A percentile compares a stretch with the other conserved stretches of the same genome.
These are phyloP conservation scores for Klebsormidium nitens DNA, from an alignment of 139 green algal genomes.

Conservation along the genomic window DNA sequence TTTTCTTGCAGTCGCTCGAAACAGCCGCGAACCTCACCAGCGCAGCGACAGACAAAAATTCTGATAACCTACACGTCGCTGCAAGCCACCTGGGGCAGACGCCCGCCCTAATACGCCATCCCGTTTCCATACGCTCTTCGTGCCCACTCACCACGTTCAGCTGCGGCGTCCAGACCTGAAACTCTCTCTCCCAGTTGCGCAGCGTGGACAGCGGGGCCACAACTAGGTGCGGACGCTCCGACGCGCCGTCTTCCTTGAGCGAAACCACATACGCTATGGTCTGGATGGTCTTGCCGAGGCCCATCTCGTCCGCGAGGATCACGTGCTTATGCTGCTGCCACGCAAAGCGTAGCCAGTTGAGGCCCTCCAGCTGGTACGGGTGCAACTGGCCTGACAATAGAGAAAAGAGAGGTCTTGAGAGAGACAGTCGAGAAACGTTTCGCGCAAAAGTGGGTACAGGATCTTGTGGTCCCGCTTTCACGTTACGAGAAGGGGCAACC, in stretches of 20 bases:
- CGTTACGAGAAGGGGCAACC: no score
- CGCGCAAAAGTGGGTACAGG: no score
- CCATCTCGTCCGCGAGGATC: constrained; percentile 97
- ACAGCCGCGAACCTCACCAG: no score
- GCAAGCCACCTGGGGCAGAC: no score
- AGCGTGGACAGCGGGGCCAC: constrained; percentile 84
- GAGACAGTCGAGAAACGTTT: no score
- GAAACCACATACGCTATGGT: constrained; percentile 50
- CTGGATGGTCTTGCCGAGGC: constrained; percentile 77
- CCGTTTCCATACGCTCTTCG: no score
- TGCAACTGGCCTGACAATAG: constrained; percentile 22
- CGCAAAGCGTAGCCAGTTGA: constrained; percentile 49
- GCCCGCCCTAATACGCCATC: no score
- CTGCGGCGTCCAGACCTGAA: constrained; percentile 68
- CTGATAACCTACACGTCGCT: no score
- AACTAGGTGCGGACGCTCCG: constrained; percentile 71
- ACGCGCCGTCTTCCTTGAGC: constrained; percentile 49
- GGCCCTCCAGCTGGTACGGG: constrained; percentile 84
- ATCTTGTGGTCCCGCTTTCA: no score
- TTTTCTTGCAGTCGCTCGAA: no score
- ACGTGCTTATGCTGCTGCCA: constrained; percentile 52
- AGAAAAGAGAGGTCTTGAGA: not conserved
- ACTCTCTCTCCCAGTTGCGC: constrained; percentile 90
- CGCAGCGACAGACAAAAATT: no score
- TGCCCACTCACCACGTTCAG: constrained; percentile 55